Evolutionary conservation across 164 flowering plant species (phyloP), one percentile per base, ranked within the genome.

Genomic region (Macadamia integrifolia): DNA sequence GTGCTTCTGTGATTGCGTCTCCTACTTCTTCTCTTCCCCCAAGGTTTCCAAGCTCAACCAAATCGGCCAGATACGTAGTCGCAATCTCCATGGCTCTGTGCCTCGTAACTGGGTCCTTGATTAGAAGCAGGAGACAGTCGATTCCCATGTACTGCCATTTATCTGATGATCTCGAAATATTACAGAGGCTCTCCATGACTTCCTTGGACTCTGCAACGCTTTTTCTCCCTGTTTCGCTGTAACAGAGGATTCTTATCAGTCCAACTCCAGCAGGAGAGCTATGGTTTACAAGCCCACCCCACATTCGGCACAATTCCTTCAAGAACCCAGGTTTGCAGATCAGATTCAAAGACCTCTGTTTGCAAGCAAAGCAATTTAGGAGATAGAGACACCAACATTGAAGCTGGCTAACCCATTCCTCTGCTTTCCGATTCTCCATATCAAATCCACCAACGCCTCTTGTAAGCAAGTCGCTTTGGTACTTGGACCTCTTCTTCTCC

Each of bases 111-210:
- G 72, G 77, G 75, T 92, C 98, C 71, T 80, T 76, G 58, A 90
- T 84, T 14, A 92, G 85, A 6, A 85, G 46, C 0, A 88, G 68
- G 44, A 92, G 84, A 74, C 93, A 90, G 71, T 92, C 96, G 8
- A 90, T 82, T 4, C 83, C 94, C 85, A 90, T 84, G 66, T 92
- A 90, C 63, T 92, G 98, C 98, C 96, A 92, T 72, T 90, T 94
- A 65, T 86, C 93, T 0, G 94, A 92, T 44, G 98, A 90, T 72
- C 94, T 80, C 0, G 93, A 82, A 40, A 87, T 80, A 61, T 90
- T 86, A 65, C 91, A 84, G 4, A 90, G 83, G 67, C 59, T 67
- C 53, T 76, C 72, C 1, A 88, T 10, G 56, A 86, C 85, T 10
- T 76, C 61, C 30, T 53, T 62, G 7, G 76, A 81, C 9, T 76